These are phyloP conservation scores for Tetracentron sinense DNA, from an alignment of 164 flowering plant genomes.

Conservation along the genomic window DNA sequence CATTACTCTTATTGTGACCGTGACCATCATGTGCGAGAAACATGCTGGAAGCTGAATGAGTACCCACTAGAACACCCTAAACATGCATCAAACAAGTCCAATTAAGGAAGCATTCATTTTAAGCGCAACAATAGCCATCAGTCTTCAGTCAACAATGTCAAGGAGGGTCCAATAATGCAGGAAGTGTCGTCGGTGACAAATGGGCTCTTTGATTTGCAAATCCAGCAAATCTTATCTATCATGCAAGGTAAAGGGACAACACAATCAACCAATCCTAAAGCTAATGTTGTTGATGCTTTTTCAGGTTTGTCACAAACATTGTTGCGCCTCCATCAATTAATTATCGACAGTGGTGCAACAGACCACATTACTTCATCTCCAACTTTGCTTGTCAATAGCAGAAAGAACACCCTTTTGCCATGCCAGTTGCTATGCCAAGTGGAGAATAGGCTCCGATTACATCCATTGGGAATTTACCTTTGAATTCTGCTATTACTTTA, in stretches of 20 bases:
- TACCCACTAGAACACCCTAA: no score
- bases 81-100: no score
- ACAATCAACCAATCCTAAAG: conserved; percentile 4
- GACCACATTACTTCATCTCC: conserved; percentile 3
- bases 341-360: conserved; percentile 9
- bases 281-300: neutral
- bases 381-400: neutral
- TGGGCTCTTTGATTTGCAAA: no score
- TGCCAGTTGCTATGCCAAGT: conserved; percentile 1
- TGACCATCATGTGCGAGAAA: neutral
- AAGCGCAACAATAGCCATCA: no score
- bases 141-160: no score
- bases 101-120: no score
- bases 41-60: neutral
- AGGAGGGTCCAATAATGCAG: neutral
- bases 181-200: neutral
- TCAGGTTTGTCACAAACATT: neutral
- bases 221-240: no score
- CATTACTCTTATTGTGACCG: conserved; percentile 5
- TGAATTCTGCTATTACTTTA: neutral
- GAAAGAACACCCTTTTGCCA: neutral
- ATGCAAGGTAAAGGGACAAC: no score
- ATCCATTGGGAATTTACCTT: conserved; percentile 5
- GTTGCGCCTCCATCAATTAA: neutral
- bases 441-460: neutral